Percentiles rank a stretch among this genome's conserved stretches.
Evolutionary conservation across 306 rosid genomes (phyloP).

Genomic region (Glycyrrhiza uralensis): DNA sequence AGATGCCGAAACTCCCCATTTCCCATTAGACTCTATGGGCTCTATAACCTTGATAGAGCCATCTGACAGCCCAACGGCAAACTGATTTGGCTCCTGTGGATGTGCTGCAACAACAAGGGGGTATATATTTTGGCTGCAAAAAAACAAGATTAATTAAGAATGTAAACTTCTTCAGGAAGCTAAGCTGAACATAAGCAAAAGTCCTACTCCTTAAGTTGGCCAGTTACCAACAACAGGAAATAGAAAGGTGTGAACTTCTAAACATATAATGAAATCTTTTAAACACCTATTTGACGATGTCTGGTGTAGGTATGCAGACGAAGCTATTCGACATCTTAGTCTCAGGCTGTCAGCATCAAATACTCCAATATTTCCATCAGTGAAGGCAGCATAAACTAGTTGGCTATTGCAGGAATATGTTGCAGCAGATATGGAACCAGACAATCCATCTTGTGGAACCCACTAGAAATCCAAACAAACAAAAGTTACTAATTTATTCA

Average conservation of each 20-base stretch:
- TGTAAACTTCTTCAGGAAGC: slow-evolving; percentile 4
- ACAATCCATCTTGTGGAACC: slow-evolving; percentile 61
- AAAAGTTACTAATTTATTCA: slow-evolving; percentile 7
- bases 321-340: slow-evolving; percentile 64
- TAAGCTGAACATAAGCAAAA: not conserved
- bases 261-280: not conserved
- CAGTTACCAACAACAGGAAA: not conserved
- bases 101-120: slow-evolving; percentile 61
- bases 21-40: slow-evolving; percentile 21
- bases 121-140: slow-evolving; percentile 53
- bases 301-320: slow-evolving; percentile 56
- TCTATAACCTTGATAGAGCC: slow-evolving; percentile 50
- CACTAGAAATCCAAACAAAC: slow-evolving; percentile 49
- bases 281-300: slow-evolving; percentile 47
- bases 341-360: slow-evolving; percentile 66
- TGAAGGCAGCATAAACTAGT: slow-evolving; percentile 61
- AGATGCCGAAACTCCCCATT: slow-evolving; percentile 26
- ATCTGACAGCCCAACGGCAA: slow-evolving; percentile 65
- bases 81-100: slow-evolving; percentile 62
- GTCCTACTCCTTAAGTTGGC: not conserved
- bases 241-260: not conserved
- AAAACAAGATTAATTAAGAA: slow-evolving; percentile 3
- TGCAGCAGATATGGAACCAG: slow-evolving; percentile 57
- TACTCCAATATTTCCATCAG: slow-evolving; percentile 76
- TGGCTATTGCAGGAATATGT: slow-evolving; percentile 70